Percentiles rank a stretch among this genome's conserved stretches.
Evolutionary conservation across 2,329 filamentous ascomycete species (phyloP).

Genomic region (Penicillium freii): DNA sequence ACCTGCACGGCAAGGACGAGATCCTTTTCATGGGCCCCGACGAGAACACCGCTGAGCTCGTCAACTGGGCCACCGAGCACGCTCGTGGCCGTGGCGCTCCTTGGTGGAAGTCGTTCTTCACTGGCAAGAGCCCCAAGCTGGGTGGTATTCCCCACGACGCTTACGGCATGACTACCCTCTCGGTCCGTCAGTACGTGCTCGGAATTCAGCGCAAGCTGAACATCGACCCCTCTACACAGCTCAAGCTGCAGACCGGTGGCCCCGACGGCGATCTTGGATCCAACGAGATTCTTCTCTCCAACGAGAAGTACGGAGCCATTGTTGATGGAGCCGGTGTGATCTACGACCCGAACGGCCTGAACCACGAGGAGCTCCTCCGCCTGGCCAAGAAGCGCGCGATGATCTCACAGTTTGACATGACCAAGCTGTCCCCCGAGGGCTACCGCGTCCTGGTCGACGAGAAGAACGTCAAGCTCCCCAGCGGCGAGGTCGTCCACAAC

Average conservation of each 20-base stretch:
- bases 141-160: slow-evolving; percentile 94
- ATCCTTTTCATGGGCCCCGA: slow-evolving; percentile 99
- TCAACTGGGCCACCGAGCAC: slow-evolving; percentile 98
- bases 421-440: slow-evolving; percentile 81
- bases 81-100: slow-evolving; percentile 81
- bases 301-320: slow-evolving; percentile 92
- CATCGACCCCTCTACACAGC: slow-evolving; percentile 78
- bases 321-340: slow-evolving; percentile 97
- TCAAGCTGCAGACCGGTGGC: slow-evolving; percentile 96
- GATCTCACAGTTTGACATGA: slow-evolving; percentile 81
- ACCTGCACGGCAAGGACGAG: slow-evolving; percentile 90
- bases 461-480: slow-evolving; percentile 80
- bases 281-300: slow-evolving; percentile 93
- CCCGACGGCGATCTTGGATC: slow-evolving; percentile 95
- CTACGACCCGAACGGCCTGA: slow-evolving; percentile 84
- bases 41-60: slow-evolving; percentile 95
- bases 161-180: slow-evolving; percentile 97
- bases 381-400: slow-evolving; percentile 84
- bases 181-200: slow-evolving; percentile 91
- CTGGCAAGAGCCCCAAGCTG: slow-evolving; percentile 92
- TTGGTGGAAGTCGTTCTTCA: slow-evolving; percentile 99
- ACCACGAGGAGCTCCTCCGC: slow-evolving; percentile 77
- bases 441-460: slow-evolving; percentile 94
- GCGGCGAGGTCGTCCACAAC: slow-evolving; percentile 81
- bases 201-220: slow-evolving; percentile 96